Conservation (phyloP, 2,329 filamentous ascomycete genomes). For the Aspergillus eucalypticola region DNA sequence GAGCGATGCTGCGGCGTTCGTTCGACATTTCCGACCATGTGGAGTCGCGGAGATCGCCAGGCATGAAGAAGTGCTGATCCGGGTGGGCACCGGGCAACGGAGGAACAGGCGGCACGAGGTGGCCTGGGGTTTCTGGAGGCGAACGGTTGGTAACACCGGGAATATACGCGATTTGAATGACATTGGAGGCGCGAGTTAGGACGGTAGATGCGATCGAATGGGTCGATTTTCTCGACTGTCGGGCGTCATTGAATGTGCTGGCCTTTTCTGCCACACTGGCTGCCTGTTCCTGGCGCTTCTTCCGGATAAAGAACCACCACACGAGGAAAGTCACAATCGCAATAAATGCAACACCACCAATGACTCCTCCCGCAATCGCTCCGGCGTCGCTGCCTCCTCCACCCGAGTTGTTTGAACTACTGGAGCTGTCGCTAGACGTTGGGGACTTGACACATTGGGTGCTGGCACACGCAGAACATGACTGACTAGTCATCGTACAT, state of each 20-base stretch:
- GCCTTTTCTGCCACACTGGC: conserved; percentile 51
- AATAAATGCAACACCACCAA: conserved; percentile 78
- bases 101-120: conserved; percentile 88
- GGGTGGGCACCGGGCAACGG: conserved; percentile 72
- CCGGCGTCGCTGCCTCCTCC: conserved; percentile 66
- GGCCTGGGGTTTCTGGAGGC: conserved; percentile 74
- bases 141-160: conserved; percentile 94
- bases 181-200: conserved; percentile 92
- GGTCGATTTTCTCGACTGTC: conserved; percentile 72
- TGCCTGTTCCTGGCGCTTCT: conserved; percentile 62
- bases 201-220: conserved; percentile 95
- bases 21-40: conserved; percentile 78
- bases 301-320: conserved; percentile 85
- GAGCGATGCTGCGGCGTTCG: conserved; percentile 52
- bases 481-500: conserved; percentile 61
- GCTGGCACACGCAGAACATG: conserved; percentile 61
- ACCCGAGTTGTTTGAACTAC: conserved; percentile 15
- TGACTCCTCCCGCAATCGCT: conserved; percentile 86
- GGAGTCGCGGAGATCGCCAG: conserved; percentile 84
- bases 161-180: conserved; percentile 99
- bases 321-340: conserved; percentile 75
- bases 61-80: conserved; percentile 91
- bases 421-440: conserved; percentile 32
- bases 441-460: conserved; percentile 56
- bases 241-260: conserved; percentile 53